Evolutionary conservation across 2,329 filamentous ascomycete species (phyloP), one percentile per base, ranked within the genome.

Genomic region (Cladosporium sp.): DNA sequence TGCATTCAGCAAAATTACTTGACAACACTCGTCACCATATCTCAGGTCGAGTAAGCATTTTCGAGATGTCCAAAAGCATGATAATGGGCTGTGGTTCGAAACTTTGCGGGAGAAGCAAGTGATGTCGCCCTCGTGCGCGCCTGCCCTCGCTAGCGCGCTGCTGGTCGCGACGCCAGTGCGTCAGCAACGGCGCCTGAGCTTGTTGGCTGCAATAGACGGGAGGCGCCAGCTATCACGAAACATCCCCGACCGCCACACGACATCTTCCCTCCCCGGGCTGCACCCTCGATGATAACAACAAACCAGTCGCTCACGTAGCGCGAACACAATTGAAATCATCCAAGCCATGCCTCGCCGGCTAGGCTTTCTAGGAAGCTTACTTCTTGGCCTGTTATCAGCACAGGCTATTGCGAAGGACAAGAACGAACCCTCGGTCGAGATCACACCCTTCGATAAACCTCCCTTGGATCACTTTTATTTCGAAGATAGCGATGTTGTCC

Each of bases 401-500:
- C 58, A 58, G 43, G 57, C 48, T 33, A 46, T 54, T 28, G 63
- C 58, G 51, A 67, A 67, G 49, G 60, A 65, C 52, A 57, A 61
- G 43, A 49, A 53, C 14, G 45, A 31, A 8, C 91, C 91, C 19
- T 77, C 77, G 52, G 78, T 95, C 63, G 76, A 78, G 56, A 73
- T 77, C 54, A 86, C 75, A 49, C 71, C 78, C 43, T 87, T 96
- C 72, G 75, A 86, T 42, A 76, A 83, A 62, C 71, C 77, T 50
- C 87, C 89, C 1, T 67, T 73, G 50, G 83, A 84, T 66, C 74
- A 96, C 59, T 86, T 87, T 72, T 98, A 95, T 72, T 97, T 98
- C 66, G 85, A 93, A 65, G 88, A 92, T 68, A 91, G 88, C 59
- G 85, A 95, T 68, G 81, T 86, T 48, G 77, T 95, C 54, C 72